Base-by-base conservation (phyloP, 306 rosid genomes). In the Casuarina equisetifolia region DNA sequence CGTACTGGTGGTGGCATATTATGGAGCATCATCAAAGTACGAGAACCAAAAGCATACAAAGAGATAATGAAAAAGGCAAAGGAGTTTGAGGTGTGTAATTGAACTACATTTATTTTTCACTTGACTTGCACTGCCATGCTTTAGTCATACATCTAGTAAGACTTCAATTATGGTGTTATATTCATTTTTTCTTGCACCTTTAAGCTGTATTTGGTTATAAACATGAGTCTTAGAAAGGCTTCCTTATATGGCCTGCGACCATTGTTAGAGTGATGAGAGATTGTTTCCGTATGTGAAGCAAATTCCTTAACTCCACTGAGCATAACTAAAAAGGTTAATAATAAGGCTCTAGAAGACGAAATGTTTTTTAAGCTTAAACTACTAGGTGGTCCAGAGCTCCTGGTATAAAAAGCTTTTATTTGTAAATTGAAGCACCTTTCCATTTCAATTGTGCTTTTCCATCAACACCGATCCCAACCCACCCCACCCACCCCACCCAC, bases 1-100 rank as follows among this genome's bases (percentile, higher is more conserved):
- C 83, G 95, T 69, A 88, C 85, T 1, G 98, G 98, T 40, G 97
- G 98, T 76, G 98, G 97, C 67, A 69, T 95, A 70, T 82, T 95
- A 82, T 95, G 98, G 98, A 82, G 69, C 78, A 17, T 67, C 71
- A 77, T 44, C n/a, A 95, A 92, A 89, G 72, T 79, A 73, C 92
- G 93, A 70, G 98, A 92, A 61, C 98, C 96, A 76, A 88, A 89
- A 32, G 97, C 91, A 61, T 89, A 77, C 79, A 91, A 86, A 88
- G 98, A 89, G 91, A 95, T 95, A 50, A 91, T 95, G 97, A 87
- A 82, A 73, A 91, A 90, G 70, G 88, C 92, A 6, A 88, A 72
- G 85, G 98, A 92, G 49, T 92, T 92, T 53, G 98, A 95, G 98
- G 98, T 95, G 64, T 62, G 76, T 32, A 25, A 63, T 49, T 5